These are phyloP conservation scores for Pythium diclinum DNA, from an alignment of 352 stramenopile species.

Conservation along the genomic window DNA sequence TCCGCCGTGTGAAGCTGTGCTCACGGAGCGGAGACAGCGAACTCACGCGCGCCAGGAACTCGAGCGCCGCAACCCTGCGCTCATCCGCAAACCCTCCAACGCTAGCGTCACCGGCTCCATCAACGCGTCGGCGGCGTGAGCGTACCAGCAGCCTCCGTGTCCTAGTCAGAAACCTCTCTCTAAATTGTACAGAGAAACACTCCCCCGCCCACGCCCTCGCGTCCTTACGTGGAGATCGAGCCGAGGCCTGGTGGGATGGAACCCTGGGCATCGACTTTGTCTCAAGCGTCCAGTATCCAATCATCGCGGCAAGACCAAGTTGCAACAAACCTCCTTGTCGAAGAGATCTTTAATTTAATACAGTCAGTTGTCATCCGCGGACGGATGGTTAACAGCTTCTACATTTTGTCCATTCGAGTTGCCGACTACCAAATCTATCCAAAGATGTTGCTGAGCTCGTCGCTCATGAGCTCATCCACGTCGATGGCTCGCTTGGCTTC, in stretches of 20 bases:
- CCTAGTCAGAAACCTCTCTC: background rate
- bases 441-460: conserved; percentile 36
- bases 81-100: conserved; percentile 24
- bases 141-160: background rate
- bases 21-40: conserved; percentile 59
- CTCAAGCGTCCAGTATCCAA: background rate
- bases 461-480: conserved; percentile 38
- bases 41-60: conserved; percentile 45
- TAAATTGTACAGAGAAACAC: conserved; percentile 2
- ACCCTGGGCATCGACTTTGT: background rate
- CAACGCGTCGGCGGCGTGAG: conserved; percentile 19
- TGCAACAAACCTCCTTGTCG: background rate
- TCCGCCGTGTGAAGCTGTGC: conserved; percentile 54
- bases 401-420: background rate
- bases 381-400: background rate
- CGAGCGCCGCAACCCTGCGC: conserved; percentile 51
- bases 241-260: background rate
- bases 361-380: background rate
- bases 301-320: background rate
- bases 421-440: conserved; percentile 6
- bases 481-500: conserved; percentile 44
- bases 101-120: background rate
- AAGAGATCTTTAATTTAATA: conserved; percentile 13
- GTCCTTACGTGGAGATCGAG: background rate
- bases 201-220: background rate